Evolutionary conservation across 2,329 filamentous ascomycete genomes (phyloP).

Genomic region (Beauveria caledonica): DNA sequence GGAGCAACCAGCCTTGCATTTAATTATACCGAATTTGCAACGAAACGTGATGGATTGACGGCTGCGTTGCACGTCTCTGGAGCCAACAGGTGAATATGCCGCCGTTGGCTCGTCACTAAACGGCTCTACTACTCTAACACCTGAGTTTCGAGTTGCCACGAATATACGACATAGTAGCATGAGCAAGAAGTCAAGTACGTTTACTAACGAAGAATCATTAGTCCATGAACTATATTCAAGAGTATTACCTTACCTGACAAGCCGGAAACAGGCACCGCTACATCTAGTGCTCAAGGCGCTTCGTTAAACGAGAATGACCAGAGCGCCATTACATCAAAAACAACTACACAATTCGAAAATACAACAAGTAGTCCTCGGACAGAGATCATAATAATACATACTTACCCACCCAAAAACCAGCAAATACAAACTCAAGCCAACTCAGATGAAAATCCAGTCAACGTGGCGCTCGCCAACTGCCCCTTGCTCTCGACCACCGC

Average conservation of each 20-base stretch:
- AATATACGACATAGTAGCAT: neutral
- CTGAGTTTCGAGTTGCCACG: neutral
- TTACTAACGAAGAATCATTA: neutral
- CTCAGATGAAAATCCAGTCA: neutral
- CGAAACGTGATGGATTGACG: no score
- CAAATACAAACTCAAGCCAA: neutral
- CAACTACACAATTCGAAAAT: neutral
- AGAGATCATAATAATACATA: neutral
- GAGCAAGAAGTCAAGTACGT: neutral
- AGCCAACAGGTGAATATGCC: neutral
- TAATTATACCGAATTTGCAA: neutral
- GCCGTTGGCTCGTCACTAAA: neutral
- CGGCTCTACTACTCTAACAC: neutral
- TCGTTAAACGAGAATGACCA: neutral
- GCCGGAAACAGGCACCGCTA: neutral
- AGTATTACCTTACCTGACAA: neutral
- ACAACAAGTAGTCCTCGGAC: no score
- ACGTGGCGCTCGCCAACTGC: neutral
- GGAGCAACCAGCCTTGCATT: neutral
- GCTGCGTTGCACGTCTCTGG: no score
- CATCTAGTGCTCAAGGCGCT: neutral
- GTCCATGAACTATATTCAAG: neutral
- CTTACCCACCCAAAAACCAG: neutral
- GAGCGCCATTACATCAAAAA: neutral
- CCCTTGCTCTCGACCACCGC: neutral